phyloP scores from a whole-genome alignment of 106 monocot species.

The Acanthochlamys bracteata region DNA sequence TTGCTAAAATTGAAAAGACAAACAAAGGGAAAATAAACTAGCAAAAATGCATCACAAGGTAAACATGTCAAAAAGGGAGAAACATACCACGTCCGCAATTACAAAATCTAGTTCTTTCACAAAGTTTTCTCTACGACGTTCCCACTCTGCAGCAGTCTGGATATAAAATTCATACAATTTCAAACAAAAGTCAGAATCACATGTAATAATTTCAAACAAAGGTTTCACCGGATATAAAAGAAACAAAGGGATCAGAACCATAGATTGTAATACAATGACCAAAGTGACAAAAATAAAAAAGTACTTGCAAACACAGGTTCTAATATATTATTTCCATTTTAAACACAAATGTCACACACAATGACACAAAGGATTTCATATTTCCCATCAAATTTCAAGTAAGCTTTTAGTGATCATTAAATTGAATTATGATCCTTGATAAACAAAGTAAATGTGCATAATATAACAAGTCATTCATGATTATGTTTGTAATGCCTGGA shows the following conservation, averaged over 20 bases:
- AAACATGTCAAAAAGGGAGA: neutral
- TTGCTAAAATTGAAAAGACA: no score
- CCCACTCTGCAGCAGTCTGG: constrained; percentile 84
- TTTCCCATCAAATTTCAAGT: neutral
- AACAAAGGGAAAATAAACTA: neutral
- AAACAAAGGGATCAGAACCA: neutral
- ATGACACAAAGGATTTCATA: neutral
- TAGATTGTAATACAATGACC: neutral
- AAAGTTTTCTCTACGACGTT: constrained; percentile 81
- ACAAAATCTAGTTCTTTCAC: constrained; percentile 91
- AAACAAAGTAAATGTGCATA: no score
- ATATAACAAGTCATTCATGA: no score
- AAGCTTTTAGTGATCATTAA: no score
- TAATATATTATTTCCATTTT: neutral
- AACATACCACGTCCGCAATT: constrained; percentile 83
- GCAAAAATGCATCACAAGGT: neutral
- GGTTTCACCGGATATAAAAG: neutral
- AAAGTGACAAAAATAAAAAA: neutral
- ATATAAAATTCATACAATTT: neutral
- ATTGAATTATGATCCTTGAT: no score
- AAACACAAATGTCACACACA: neutral
- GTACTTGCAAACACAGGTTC: neutral
- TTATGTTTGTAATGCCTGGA: no score
- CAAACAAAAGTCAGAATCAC: neutral
- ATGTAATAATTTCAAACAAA: neutral